Evolutionary conservation across 768 basidiomycete species (phyloP), one percentile per base, ranked within the genome.

Genomic region (Mrakia frigida): DNA sequence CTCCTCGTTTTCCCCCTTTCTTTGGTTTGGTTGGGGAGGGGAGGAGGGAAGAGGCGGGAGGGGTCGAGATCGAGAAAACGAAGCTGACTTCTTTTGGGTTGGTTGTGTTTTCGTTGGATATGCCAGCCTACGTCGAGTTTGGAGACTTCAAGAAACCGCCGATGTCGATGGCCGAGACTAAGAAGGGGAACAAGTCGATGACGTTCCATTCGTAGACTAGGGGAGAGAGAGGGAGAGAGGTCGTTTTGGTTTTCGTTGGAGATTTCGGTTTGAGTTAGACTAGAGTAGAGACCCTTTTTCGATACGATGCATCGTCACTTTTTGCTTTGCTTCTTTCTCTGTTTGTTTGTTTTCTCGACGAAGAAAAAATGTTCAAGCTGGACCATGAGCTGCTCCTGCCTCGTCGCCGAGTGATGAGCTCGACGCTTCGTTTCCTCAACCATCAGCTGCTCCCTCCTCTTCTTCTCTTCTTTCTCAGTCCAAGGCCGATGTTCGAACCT

Each of bases 141-240:
- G 72, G 76, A 6, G 73, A 73, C 56, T 83, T 83, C 76, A 79
- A 79, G 25, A 80, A 79, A 43, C 73, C 81, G 16, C 82, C 82
- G 0, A 81, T 80, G 78, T 80, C 80, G 73, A 79, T 79, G 78
- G 79, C 77, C 50, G 81, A 82, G 63, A 81, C 82, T 1, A 81
- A 82, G 76, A 78, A 76, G 37, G 84, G 84, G 0, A 82, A 82
- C 74, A 81, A 79, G 76, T 81, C 79, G n/a, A 77, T 79, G 72
- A 84, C 83, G 1, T 84, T 84, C 76, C 52, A 74, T 23, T 43
- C 28, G 3, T 72, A 72, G 37, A n/a, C n/a, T n/a, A n/a, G n/a
- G n/a, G n/a, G n/a, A n/a, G n/a, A n/a, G n/a, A n/a, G n/a, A n/a
- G n/a, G n/a, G n/a, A 31, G 28, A 7, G 7, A n/a, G 6, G 43